Evolutionary conservation across 352 stramenopile genomes (phyloP), one percentile per base, ranked within the genome.

Genomic region (Globisporangium heterothallicum): DNA sequence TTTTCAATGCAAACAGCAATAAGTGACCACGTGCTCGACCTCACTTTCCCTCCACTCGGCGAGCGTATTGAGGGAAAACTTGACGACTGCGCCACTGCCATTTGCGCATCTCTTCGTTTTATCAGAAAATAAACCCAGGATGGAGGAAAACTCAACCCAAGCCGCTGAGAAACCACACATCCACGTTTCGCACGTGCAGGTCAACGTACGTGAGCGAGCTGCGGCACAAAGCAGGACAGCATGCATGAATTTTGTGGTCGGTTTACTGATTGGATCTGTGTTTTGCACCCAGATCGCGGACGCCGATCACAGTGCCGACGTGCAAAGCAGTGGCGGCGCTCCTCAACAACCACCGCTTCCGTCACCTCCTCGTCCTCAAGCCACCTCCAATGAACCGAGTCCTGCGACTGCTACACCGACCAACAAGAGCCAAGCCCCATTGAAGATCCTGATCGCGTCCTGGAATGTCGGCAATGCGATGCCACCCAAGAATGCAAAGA

Each of bases 401-500:
- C 3, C 32, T 16, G 4, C 32, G n/a, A 5, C 32, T n/a, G 41
- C 24, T n/a, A 46, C 13, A 46, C 41, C 12, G 14, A 35, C 4
- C 21, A 34, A 40, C 19, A 10, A n/a, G 9, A 6, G 4, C 24
- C 7, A 36, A 40, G 16, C 38, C 18, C 56, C 53, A 5, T 60
- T 89, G 12, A 77, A 79, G 54, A 67, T 89, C 26, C 63, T 87
- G n/a, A 42, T 89, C 35, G 74, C 62, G 2, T 87, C 84, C 6
- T 95, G 84, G 84, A 95, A 95, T 46, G 74, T 95, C 6, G 84
- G 84, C 41, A 95, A 95, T 50, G 79, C 78, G 7, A 87, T 86
- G 76, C 79, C 82, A 21, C 79, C 82, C 1, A 83, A 84, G 50
- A 62, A 69, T 42, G 53, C 62, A 2, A 75, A 66, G 14, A 36